Evolutionary conservation across 106 monocot genomes (phyloP), one percentile per base, ranked within the genome.

Genomic region (Phalaenopsis aphrodite): DNA sequence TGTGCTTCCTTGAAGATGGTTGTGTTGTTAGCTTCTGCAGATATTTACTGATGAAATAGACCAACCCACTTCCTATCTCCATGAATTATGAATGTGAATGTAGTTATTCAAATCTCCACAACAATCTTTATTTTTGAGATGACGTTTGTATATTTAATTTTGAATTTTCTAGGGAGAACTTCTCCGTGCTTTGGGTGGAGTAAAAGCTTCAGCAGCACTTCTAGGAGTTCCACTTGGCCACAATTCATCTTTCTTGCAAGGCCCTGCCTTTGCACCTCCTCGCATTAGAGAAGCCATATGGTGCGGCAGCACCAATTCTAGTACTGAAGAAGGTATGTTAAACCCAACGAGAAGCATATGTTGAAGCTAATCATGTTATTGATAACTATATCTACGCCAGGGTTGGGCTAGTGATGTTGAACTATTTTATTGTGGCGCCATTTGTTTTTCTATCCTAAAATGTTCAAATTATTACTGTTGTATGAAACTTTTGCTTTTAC

Each of bases 241-340:
- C 82, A 98, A 98, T 84, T 98, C 97, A 43, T 98, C 97, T 49
- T 98, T 98, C 80, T 84, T 98, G 23, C 97, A 98, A 76, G 97
- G 97, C 6, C 97, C 94, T 84, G 97, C 97, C 82, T 98, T 98
- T 91, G 97, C 97, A 49, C 97, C 97, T 64, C 94, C 97, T 78
- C 87, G 97, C 41, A 98, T 98, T 79, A 89, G 94, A 81, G 97
- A 98, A 72, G 97, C 97, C 72, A 98, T 98, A 48, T 98, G 97
- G 97, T 98, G 97, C 77, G 97, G 92, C 43, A 98, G 97, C 85
- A 98, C 97, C 41, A 98, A 98, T 78, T 94, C 97, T 77, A 84
- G 83, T 80, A 98, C 94, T 8, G 97, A 98, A 88, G 90, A 98
- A 91, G 97, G 94, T 94, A 92, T 11, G 56, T 37, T 5, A 61